These are phyloP conservation scores for Pichia cabralensis DNA, from an alignment of 805 yeast genomes.

Conservation along the genomic window DNA sequence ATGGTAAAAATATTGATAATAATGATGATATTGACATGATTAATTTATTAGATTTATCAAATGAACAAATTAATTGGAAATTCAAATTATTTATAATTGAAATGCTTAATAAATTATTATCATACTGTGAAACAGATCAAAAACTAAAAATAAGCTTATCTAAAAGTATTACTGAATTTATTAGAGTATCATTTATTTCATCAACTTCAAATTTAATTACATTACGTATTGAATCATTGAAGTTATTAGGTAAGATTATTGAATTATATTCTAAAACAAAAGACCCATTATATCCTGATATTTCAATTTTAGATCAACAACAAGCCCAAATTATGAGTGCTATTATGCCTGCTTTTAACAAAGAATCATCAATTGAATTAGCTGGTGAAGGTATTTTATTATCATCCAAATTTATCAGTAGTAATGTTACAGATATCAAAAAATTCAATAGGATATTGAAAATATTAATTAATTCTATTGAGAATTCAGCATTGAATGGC, in stretches of 20 bases:
- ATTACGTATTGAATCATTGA: conserved; percentile 56
- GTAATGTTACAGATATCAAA: conserved; percentile 41
- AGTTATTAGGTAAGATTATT: conserved; percentile 54
- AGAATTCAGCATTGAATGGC: conserved; percentile 34
- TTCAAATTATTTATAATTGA: conserved; percentile 41
- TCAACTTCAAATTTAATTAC: conserved; percentile 60
- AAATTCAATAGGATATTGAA: conserved; percentile 48
- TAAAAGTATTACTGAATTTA: conserved; percentile 48
- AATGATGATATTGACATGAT: conserved; percentile 10
- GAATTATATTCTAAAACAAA: conserved; percentile 46
- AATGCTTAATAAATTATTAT: conserved; percentile 34
- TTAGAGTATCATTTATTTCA: conserved; percentile 71
- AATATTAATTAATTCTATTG: conserved; percentile 57
- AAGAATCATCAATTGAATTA: conserved; percentile 60
- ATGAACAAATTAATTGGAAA: conserved; percentile 49
- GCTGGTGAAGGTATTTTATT: conserved; percentile 72
- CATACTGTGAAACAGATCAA: conserved; percentile 29
- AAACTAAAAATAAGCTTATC: conserved; percentile 32
- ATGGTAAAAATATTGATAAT: conserved; percentile 1
- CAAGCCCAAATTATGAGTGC: conserved; percentile 93
- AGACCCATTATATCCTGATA: conserved; percentile 66
- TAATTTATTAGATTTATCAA: conserved; percentile 30
- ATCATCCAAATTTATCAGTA: conserved; percentile 63
- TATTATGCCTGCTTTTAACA: conserved; percentile 71
- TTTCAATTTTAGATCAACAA: conserved; percentile 74